Evolutionary conservation across 805 yeast species (phyloP).

Genomic region (Starmerella tilneyi): DNA sequence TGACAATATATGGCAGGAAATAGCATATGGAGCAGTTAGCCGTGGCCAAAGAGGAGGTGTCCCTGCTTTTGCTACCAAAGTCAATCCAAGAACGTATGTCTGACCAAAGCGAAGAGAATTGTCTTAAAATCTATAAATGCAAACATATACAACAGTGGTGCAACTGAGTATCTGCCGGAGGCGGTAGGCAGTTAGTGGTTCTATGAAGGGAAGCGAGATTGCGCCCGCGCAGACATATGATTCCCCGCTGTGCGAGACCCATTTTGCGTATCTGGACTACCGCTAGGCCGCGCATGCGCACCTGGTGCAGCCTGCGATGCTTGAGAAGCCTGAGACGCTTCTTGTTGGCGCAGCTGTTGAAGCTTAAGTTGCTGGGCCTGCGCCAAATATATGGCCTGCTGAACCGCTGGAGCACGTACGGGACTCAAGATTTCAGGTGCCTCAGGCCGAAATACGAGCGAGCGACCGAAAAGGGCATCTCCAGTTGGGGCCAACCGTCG

Average conservation of each 20-base stretch:
- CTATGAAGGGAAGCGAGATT: background rate
- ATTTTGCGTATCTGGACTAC: no score
- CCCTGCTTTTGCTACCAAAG: no score
- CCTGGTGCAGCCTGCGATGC: background rate
- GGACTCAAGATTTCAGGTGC: slow-evolving; percentile 44
- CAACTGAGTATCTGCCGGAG: no score
- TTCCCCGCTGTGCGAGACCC: slow-evolving; percentile 1
- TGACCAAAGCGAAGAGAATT: no score
- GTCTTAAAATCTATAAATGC: no score
- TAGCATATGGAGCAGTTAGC: no score
- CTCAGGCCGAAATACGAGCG: slow-evolving; percentile 65
- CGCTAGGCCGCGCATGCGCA: background rate
- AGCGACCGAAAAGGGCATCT: slow-evolving; percentile 59
- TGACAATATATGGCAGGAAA: background rate
- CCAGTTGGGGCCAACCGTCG: slow-evolving; percentile 41
- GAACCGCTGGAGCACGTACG: slow-evolving; percentile 31
- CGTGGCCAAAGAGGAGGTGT: no score
- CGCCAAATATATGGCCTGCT: slow-evolving; percentile 24
- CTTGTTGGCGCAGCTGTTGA: slow-evolving; percentile 17
- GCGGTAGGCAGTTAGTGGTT: no score
- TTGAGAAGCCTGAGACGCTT: background rate
- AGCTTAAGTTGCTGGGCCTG: slow-evolving; percentile 22
- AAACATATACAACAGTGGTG: no score
- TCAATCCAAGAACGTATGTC: no score
- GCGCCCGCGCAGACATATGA: slow-evolving; percentile 3